Evolutionary conservation across 225 moss, liverwort and hornwort species (phyloP), one percentile per base, ranked within the genome.

Genomic region (Marchantia paleacea): DNA sequence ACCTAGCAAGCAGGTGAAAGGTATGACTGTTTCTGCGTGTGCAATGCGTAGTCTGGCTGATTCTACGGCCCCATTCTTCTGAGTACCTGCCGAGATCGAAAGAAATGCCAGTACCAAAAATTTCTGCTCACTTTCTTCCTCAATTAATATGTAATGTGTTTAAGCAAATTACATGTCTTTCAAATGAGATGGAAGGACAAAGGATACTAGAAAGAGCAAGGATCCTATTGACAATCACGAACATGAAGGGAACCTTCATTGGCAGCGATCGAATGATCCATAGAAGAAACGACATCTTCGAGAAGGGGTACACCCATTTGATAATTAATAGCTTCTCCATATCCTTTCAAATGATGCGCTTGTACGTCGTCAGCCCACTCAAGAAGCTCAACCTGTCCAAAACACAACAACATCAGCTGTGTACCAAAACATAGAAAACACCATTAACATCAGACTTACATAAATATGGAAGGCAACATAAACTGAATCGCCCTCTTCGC

Each of bases 21-120:
- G 97, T 76, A 97, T 95, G 52, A 97, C 88, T 62, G 97, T 97
- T 80, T 97, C 97, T 13, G 95, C 97, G 83, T 97, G 97, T 61
- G 95, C 97, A 88, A 97, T 84, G 6, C 93, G 93, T 79, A 95
- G 90, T 79, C 89, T 95, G 29, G 95, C 97, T 83, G 88, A 87
- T 85, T 95, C 90, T 48, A 80, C 75, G 20, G 75, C 79, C 48
- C 80, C 85, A 12, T 81, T 80, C 52, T 69, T 63, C 6, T 87
- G 31, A 71, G 25, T 51, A 60, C 82, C 84, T 88, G 78, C 51
- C 6, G 6, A 52, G 3, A 0, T 25, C 8, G 72, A 61, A 76
- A 60, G 7, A 26, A 79, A 76, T 25, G 22, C 57, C 20, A 62
- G 6, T 12, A 58, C 6, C 66, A 66, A 22, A 7, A 19, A 2